Base-by-base conservation (phyloP, 441 rosid genomes). In the Isatis lusitanica region DNA sequence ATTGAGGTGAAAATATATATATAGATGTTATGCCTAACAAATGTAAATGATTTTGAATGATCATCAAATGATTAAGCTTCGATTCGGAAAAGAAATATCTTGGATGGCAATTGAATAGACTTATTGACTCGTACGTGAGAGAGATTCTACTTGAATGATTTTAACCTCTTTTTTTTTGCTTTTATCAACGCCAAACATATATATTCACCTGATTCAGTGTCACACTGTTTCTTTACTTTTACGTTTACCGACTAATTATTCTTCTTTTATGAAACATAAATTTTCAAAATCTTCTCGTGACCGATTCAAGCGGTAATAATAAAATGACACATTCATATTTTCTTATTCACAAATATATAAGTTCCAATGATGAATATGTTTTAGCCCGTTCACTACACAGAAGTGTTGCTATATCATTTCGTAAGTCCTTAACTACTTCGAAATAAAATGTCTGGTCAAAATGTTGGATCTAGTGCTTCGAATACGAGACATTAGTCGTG, bases 21-120 rank as follows among this genome's bases (percentile, higher is more conserved):
- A 57, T 33, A 55, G 3, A 33, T 57, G 15, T 56, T 15, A 44
- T 70, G 38, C 0, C 8, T 33, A 60, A 48, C 7, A 70, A 21
- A 36, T 65, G 21, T 36, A 51, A 51, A 52, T 52, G 59, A 51
- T 38, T 67, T 10, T 6, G 12, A 39, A 74, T 74, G 78, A 68
- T 74, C 69, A 44, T 61, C 64, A 61, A 68, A 74, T 74, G 74
- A 74, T 62, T 68, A 61, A 68, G 35, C 4, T 61, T 74, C 61
- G 65, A 73, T 55, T 64, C 57, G 43, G 63, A 55, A 63, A 63
- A 31, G 17, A 63, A 53, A 52, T 51, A 39, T 66, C 61, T 58
- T 66, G 56, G 30, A 30, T 59, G 46, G 61, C 12, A 74, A 74
- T 11, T 31, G 78, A 74, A 56, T 74, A 18, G 78, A 74, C 73